Base-by-base conservation (phyloP, 371 early-diverging fungal species). In the Syncephalis fuscata region DNA sequence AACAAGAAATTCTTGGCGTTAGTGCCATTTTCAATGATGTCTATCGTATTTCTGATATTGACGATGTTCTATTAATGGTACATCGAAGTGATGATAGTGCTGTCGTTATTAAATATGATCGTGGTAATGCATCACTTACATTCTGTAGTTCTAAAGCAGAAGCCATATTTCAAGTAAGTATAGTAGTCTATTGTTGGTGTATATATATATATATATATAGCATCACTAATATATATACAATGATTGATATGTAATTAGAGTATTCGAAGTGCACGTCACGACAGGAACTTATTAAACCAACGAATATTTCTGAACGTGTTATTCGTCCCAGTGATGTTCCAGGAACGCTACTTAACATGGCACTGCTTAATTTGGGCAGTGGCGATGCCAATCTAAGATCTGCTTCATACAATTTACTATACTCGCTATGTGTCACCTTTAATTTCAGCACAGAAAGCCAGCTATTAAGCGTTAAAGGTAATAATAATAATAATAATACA, bases 261-360 rank as follows among this genome's bases (percentile, higher is more conserved):
- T 3, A 70, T 92, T 27, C 74, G 81, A 27, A 74, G 74, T 48
- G 78, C 82, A 9, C 79, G 79, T 38, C 67, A 38, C 64, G 85
- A 32, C 75, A 73, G 55, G 72, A 81, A 42, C 63, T 73, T 53
- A 67, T 82, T 19, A 74, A 74, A 39, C 83, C 83, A 1, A 61
- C 71, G 2, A 74, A 68, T 23, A 60, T 79, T 22, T 64, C 71
- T 0, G 78, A 84, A 45, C 71, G 87, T 44, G 72, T 66, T 4
- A 80, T 93, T 48, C 70, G 84, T 26, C 91, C 92, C 2, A 73
- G 75, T n/a, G 92, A 92, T 67, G 89, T 91, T 1, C 88, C 92
- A 0, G 95, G 92, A 14, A 81, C 87, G 27, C 55, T 94, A 36
- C 69, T 94, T 19, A 92, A 90, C 52, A 89, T 92, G 76, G 88